Evolutionary conservation across 352 stramenopile genomes (phyloP).

Genomic region (Peronospora destructor): DNA sequence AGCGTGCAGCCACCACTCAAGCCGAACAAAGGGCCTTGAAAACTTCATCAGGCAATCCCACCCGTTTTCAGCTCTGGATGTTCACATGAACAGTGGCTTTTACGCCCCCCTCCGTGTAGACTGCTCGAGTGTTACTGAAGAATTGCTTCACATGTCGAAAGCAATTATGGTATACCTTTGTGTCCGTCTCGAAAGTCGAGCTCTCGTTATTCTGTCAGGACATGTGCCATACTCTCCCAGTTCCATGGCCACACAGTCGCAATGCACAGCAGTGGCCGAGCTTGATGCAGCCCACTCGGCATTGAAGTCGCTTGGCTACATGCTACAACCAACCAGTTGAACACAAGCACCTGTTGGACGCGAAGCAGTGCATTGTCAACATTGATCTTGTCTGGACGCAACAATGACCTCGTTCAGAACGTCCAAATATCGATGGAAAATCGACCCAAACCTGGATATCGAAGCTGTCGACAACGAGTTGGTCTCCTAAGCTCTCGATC

Average conservation of each 20-base stretch:
- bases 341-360: slow-evolving; percentile 43
- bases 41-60: slow-evolving; percentile 13
- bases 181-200: slow-evolving; percentile 39
- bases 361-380: slow-evolving; percentile 16
- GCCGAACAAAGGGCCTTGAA: background rate
- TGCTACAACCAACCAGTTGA: slow-evolving; percentile 59
- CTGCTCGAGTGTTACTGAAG: too few relatives aligned
- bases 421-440: too few relatives aligned
- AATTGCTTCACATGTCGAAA: too few relatives aligned
- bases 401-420: slow-evolving; percentile 21
- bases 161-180: slow-evolving; percentile 32
- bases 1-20: too few relatives aligned
- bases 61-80: slow-evolving; percentile 52
- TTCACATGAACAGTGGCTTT: slow-evolving; percentile 80
- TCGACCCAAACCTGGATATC: too few relatives aligned
- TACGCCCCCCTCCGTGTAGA: slow-evolving; percentile 32
- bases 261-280: slow-evolving; percentile 40
- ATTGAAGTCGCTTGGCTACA: slow-evolving; percentile 23
- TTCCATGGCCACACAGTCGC: slow-evolving; percentile 40
- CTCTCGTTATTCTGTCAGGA: slow-evolving; percentile 28
- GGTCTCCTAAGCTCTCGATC: too few relatives aligned
- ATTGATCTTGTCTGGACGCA: slow-evolving; percentile 23
- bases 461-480: too few relatives aligned
- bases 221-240: slow-evolving; percentile 51
- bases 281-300: slow-evolving; percentile 1